Evolutionary conservation across 2,329 filamentous ascomycete species (phyloP), one percentile per base, ranked within the genome.

Genomic region (Alternaria arborescens): DNA sequence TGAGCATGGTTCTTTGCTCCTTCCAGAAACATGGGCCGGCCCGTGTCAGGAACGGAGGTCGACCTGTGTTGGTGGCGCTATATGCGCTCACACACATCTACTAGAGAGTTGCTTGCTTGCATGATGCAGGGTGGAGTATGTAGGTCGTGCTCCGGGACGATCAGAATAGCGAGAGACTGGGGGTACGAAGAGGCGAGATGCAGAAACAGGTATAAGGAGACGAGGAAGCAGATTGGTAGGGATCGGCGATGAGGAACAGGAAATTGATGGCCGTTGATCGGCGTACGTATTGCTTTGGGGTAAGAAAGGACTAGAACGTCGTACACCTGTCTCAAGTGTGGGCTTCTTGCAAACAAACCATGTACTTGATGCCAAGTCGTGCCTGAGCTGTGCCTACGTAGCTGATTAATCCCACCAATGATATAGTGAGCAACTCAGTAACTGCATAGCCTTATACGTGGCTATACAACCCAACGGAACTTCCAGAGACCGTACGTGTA

Each of bases 1-100:
- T 36, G 46, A 12, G 8, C 32, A 24, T 36, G 30, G 22, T 30
- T 5, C 36, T 22, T n/a, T 36, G 12, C 30, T 22, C 24, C 57
- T 51, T 57, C 36, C 43, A 60, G 52, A 60, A 47, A 32, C 40
- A 52, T 54, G 60, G 60, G 40, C 36, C 57, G 52, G 53, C 28
- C 53, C 52, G 56, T 26, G 30, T 11, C 28, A 1, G 41, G 46
- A 28, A 24, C 14, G n/a, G 36, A 43, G 30, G 30, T 30, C 7
- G 52, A 46, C 36, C 12, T 28, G 40, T 52, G 48, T 48, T 52
- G 58, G 46, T 57, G 61, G 32, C 47, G 48, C 46, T 52, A 41
- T 46, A 52, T 28, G 52, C 26, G 46, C 44, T 46, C 24, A 48
- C 30, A 48, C 44, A 6, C 28, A 32, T 20, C 14, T 1, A 8